A percentile compares a stretch with the other conserved stretches of the same genome.
These are phyloP conservation scores for Sanghuangporus baumii DNA, from an alignment of 1,284 basidiomycete species.

Conservation along the genomic window DNA sequence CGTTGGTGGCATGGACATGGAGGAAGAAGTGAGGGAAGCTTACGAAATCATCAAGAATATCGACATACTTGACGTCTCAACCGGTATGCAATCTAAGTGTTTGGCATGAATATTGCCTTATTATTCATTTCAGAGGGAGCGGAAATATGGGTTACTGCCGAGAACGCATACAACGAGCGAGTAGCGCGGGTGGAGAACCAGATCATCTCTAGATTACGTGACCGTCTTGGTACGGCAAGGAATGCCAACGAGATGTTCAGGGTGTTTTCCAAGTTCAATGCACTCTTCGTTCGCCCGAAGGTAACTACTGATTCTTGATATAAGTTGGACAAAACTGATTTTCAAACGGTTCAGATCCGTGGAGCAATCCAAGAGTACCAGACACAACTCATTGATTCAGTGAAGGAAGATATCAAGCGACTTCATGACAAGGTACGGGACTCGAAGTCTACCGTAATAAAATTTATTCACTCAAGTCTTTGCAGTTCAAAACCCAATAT, in stretches of 20 bases:
- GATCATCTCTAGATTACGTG: slow-evolving; percentile 90
- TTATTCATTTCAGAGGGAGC: slow-evolving; percentile 69
- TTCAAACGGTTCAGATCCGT: slow-evolving; percentile 59
- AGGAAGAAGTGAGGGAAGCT: slow-evolving; percentile 91
- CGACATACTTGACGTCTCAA: slow-evolving; percentile 91
- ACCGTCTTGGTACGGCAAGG: slow-evolving; percentile 90
- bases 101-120: background rate
- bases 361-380: slow-evolving; percentile 99
- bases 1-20: slow-evolving; percentile 89
- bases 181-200: slow-evolving; percentile 98
- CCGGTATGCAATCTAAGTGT: slow-evolving; percentile 47
- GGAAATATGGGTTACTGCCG: slow-evolving; percentile 97
- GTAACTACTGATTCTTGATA: slow-evolving; percentile 32
- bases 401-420: slow-evolving; percentile 95
- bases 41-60: slow-evolving; percentile 96
- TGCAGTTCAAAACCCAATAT: slow-evolving; percentile 88
- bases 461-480: slow-evolving; percentile 13
- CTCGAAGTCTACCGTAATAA: background rate
- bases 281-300: slow-evolving; percentile 97
- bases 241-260: slow-evolving; percentile 99
- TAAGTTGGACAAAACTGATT: slow-evolving; percentile 1
- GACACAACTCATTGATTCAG: slow-evolving; percentile 94
- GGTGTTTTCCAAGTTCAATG: slow-evolving; percentile 98
- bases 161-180: slow-evolving; percentile 96
- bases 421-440: slow-evolving; percentile 82